phyloP scores from a whole-genome alignment of 2,329 filamentous ascomycete genomes.

The Aspergillus pseudonomiae region DNA sequence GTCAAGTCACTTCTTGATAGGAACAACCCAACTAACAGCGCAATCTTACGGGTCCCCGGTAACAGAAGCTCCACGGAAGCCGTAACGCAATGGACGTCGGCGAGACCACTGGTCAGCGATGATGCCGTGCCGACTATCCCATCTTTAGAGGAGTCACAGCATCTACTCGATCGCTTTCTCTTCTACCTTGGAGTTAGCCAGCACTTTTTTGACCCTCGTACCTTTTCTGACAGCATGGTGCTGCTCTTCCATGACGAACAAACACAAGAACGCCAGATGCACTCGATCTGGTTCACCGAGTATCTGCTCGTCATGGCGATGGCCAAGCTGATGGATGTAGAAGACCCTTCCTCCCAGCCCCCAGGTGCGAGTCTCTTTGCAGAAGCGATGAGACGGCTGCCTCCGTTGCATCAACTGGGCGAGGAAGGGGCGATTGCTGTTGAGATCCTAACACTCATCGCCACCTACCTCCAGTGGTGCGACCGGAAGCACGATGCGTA shows the following conservation, averaged over 20 bases:
- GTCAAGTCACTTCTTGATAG: slow-evolving; percentile 22
- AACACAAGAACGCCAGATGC: slow-evolving; percentile 15
- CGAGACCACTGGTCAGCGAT: slow-evolving; percentile 6
- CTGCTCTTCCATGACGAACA: slow-evolving; percentile 20
- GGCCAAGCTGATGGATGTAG: slow-evolving; percentile 27
- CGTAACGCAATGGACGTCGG: background rate
- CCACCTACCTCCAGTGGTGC: slow-evolving; percentile 26
- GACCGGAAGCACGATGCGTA: slow-evolving; percentile 26
- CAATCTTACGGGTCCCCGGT: background rate
- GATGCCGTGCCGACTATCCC: slow-evolving; percentile 12
- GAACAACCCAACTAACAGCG: background rate
- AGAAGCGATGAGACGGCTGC: slow-evolving; percentile 21
- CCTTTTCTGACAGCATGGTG: slow-evolving; percentile 23
- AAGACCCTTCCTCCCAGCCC: slow-evolving; percentile 19
- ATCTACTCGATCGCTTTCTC: slow-evolving; percentile 26
- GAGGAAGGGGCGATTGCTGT: slow-evolving; percentile 20
- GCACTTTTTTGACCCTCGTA: slow-evolving; percentile 26
- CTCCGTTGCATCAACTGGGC: slow-evolving; percentile 20
- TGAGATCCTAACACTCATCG: slow-evolving; percentile 22
- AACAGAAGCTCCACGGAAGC: background rate
- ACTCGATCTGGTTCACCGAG: slow-evolving; percentile 23
- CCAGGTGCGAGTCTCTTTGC: slow-evolving; percentile 23
- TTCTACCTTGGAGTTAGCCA: slow-evolving; percentile 29
- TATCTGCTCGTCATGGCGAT: slow-evolving; percentile 30
- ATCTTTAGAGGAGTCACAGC: slow-evolving; percentile 22